Evolutionary conservation across 768 basidiomycete genomes (phyloP).

Genomic region (Amanita pallidorosea): DNA sequence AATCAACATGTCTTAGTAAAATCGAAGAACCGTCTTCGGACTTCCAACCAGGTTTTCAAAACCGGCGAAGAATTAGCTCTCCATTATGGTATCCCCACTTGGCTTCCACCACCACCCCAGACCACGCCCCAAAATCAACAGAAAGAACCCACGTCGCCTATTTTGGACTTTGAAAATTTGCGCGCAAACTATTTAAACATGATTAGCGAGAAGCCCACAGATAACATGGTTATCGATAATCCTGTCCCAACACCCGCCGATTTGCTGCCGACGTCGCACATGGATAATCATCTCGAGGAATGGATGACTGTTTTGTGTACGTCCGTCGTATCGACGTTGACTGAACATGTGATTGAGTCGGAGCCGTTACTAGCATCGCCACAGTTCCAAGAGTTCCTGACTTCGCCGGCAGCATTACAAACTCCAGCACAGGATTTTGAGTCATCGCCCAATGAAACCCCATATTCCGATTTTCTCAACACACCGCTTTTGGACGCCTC

Average conservation of each 20-base stretch:
- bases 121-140: conserved; percentile 37
- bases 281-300: conserved; percentile 12
- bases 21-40: conserved; percentile 50
- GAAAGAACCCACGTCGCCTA: conserved; percentile 17
- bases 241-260: conserved; percentile 13
- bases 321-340: conserved; percentile 2
- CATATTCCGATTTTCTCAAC: conserved; percentile 23
- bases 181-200: conserved; percentile 60
- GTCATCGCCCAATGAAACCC: conserved; percentile 25
- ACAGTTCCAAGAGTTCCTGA: conserved; percentile 18
- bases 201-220: conserved; percentile 41
- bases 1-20: conserved; percentile 52
- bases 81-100: conserved; percentile 73
- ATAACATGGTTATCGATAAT: conserved; percentile 23
- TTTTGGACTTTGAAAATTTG: conserved; percentile 38
- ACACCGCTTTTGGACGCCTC: conserved; percentile 22
- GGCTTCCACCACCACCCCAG: conserved; percentile 57
- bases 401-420: conserved; percentile 15
- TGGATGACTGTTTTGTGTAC: conserved; percentile 8
- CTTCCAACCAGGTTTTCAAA: conserved; percentile 52
- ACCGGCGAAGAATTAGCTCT: conserved; percentile 59
- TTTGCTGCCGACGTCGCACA: conserved; percentile 12
- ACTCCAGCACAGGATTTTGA: conserved; percentile 20
- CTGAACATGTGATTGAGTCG: conserved; percentile 10
- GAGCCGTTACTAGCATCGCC: conserved; percentile 10